phyloP scores from a whole-genome alignment of 345 rosid species.

The Euphorbia pulcherrima region DNA sequence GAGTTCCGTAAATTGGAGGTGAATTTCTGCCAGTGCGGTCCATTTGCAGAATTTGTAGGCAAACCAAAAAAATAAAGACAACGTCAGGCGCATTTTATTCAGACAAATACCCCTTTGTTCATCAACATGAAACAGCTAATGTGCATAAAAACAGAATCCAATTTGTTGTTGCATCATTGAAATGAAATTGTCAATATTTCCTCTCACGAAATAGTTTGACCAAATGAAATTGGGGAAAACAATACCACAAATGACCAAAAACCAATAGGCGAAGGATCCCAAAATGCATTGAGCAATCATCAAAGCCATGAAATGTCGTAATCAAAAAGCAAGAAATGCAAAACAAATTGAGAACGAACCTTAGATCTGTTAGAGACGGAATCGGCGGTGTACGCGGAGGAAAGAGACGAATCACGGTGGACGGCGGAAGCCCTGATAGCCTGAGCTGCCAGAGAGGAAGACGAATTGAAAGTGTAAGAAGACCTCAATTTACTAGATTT shows the following conservation, averaged over 20 bases:
- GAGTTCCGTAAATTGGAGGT: too few relatives aligned
- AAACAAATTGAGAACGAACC: constrained; percentile 27
- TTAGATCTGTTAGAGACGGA: constrained; percentile 44
- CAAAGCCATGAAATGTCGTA: neutral
- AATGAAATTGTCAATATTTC: neutral
- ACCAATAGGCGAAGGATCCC: neutral
- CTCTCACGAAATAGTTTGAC: neutral
- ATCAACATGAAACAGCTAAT: neutral
- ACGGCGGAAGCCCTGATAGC: constrained; percentile 78
- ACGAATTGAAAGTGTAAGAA: constrained; percentile 35
- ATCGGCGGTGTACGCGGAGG: constrained; percentile 48
- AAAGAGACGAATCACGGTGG: constrained; percentile 45
- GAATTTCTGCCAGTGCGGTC: too few relatives aligned
- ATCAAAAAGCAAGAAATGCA: neutral
- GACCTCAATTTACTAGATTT: constrained; percentile 20
- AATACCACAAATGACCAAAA: neutral
- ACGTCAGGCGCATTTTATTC: too few relatives aligned
- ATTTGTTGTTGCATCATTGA: neutral
- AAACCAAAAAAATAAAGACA: too few relatives aligned
- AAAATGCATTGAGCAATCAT: constrained; percentile 1
- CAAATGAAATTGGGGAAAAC: neutral
- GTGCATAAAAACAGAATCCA: neutral
- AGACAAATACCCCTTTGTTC: neutral
- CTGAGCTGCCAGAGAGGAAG: constrained; percentile 73
- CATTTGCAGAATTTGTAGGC: too few relatives aligned